These are phyloP conservation scores for Debaryomyces robertsiae DNA, from an alignment of 1,139 yeast species.

Conservation along the genomic window DNA sequence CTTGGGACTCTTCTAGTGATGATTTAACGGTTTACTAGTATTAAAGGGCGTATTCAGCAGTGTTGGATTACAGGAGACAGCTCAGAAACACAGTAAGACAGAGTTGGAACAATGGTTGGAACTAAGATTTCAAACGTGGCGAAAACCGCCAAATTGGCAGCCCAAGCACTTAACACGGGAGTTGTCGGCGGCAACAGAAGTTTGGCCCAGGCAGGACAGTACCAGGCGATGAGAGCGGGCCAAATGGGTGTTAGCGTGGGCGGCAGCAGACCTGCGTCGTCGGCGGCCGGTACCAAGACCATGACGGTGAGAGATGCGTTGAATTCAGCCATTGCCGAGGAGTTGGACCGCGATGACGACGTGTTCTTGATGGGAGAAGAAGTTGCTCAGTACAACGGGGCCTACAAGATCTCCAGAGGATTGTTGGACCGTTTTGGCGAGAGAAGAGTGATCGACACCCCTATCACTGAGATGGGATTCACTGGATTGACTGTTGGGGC, in stretches of 20 bases:
- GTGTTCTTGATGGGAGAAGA: conserved; percentile 98
- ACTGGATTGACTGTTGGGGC: conserved; percentile 98
- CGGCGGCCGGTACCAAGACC: conserved; percentile 56
- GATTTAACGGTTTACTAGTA: conserved; percentile 5
- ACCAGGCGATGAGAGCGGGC: conserved; percentile 40
- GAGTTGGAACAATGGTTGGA: conserved; percentile 24
- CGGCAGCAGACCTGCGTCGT: conserved; percentile 46
- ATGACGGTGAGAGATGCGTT: conserved; percentile 97
- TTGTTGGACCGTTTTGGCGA: conserved; percentile 96
- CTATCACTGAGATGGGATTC: conserved; percentile 99
- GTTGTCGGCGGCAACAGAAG: conserved; percentile 24
- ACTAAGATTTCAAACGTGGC: conserved; percentile 44
- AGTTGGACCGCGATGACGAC: conserved; percentile 91
- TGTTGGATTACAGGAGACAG: conserved; percentile 1
- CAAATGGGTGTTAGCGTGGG: conserved; percentile 18
- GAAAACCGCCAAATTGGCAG: conserved; percentile 51
- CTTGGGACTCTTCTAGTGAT: background rate
- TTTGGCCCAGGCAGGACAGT: conserved; percentile 33
- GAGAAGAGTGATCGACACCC: conserved; percentile 94
- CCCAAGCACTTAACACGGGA: conserved; percentile 35
- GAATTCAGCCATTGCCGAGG: conserved; percentile 94
- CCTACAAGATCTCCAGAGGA: conserved; percentile 96
- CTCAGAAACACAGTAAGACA: conserved; percentile 5
- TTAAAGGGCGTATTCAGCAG: background rate
- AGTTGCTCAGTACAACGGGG: conserved; percentile 99